Conservation (phyloP, 192 early-diverging fungal genomes). For the Gamsiella multidivaricata region DNA sequence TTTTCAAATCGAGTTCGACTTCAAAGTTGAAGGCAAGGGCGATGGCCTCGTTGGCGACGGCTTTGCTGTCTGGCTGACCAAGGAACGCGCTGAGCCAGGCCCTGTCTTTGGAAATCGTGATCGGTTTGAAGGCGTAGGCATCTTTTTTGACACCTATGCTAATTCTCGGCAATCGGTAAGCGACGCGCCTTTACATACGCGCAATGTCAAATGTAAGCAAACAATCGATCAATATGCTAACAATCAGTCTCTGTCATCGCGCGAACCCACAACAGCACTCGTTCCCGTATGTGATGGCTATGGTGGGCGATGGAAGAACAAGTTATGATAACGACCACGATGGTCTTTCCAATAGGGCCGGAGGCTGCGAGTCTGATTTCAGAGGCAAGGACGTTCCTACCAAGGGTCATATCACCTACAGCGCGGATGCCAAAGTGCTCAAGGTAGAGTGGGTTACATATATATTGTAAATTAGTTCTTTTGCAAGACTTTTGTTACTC, state of each 20-base stretch:
- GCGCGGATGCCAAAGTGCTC: slow-evolving; percentile 56
- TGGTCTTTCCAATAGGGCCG: slow-evolving; percentile 75
- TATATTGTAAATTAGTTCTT: too few species aligned
- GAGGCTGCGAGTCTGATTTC: slow-evolving; percentile 83
- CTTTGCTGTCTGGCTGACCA: slow-evolving; percentile 94
- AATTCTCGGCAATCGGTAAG: slow-evolving; percentile 73
- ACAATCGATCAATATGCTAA: neutral
- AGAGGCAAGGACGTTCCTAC: slow-evolving; percentile 74
- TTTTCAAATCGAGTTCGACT: slow-evolving; percentile 94
- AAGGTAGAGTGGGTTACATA: too few species aligned
- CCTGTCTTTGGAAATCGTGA: slow-evolving; percentile 92
- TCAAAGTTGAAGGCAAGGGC: slow-evolving; percentile 83
- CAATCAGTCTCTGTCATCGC: too few species aligned
- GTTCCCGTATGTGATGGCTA: slow-evolving; percentile 92
- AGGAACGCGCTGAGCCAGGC: slow-evolving; percentile 73
- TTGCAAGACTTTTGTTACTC: too few species aligned
- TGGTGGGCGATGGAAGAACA: slow-evolving; percentile 92
- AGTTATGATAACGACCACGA: slow-evolving; percentile 88
- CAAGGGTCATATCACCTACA: slow-evolving; percentile 79
- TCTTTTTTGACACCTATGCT: slow-evolving; percentile 98
- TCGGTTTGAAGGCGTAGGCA: slow-evolving; percentile 89
- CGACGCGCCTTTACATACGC: too few species aligned
- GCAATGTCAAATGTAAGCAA: too few species aligned
- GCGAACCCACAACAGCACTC: slow-evolving; percentile 62
- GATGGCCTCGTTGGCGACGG: slow-evolving; percentile 92